Evolutionary conservation across 164 flowering plant species (phyloP), one percentile per base, ranked within the genome.

Genomic region (Chloranthus sessilifolius): DNA sequence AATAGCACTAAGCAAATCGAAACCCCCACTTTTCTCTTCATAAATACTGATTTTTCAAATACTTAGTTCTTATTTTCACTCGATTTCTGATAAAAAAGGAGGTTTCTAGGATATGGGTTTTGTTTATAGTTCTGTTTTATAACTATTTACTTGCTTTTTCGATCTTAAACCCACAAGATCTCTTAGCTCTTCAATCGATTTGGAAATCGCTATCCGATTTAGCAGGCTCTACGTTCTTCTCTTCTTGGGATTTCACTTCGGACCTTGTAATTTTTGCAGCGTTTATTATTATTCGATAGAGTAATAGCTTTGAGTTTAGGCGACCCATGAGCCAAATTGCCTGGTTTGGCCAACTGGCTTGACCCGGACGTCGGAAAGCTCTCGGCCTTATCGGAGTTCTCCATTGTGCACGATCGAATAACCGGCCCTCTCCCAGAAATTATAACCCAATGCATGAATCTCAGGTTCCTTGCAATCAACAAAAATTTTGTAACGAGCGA

Each of bases 371-470:
- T 94, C 29, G 95, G 95, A 0, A 80, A 77, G 43, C 89, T 94
- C 30, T 66, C 88, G 1, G 44, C 78, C 0, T 74, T 94, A 14
- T 71, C 83, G 0, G 95, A 84, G 69, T 48, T 94, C 28, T 58
- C 92, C 10, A 41, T 89, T 14, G 95, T 86, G 17, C 96, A 97
- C 2, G 99, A 97, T n/a, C 65, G 89, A 23, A 55, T 94, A 24
- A 38, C 59, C 45, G 97, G 97, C 0, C 2, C 72, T 7, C 50
- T 94, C 15, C 99, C 99, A 4, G 37, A 49, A 17, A 39, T 89
- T 0, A 2, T 89, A 1, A 76, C 84, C 3, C 67, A 75, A 39
- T 62, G 79, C 52, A 71, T 59, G 43, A 62, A 63, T 37, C 82
- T 94, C 19, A 62, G 86, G 21, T 79, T 94, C 47, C 66, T 94